Base-by-base conservation (phyloP, 2,329 filamentous ascomycete genomes). In the Phaeosphaeriaceae sp. region DNA sequence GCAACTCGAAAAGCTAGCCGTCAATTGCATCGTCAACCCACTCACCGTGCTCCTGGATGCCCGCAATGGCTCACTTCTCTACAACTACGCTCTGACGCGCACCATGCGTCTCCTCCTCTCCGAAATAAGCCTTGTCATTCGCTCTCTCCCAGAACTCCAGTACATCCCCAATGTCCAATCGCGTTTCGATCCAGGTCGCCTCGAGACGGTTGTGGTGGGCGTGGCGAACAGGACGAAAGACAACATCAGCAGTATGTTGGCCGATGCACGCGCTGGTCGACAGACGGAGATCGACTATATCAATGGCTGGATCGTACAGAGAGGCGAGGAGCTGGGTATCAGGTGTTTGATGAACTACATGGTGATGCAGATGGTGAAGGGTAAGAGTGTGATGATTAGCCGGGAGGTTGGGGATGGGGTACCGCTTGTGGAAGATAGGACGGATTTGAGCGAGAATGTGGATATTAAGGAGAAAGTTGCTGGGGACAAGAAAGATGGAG, bases 291-390 rank as follows among this genome's bases (percentile, higher is more conserved):
- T 97, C 42, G 87, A 93, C 47, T 96, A 89, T 70, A 85, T 94
- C 66, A 97, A 96, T 74, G 94, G 93, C 0, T 99, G 94, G 79
- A 90, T 99, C 58, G 83, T 96, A 31, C 84, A 82, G 51, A 85
- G 89, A 42, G 95, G 91, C 0, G 84, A 86, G 67, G 86, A 91
- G 72, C 69, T 93, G 59, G 91, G 91, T 1, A 81, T 97, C n/a
- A 81, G 86, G 51, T 88, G 88, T 68, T 86, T 87, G 11, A 82
- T 89, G 60, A 95, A 96, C 72, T 88, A 89, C 67, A 85, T 91
- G 82, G 81, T 96, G 44, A 81, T 90, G 75, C 82, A 88, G 53
- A 78, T 93, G 79, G 88, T 97, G 49, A 88, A 90, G 71, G 91
- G 88, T 22, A 94, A 91, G 80, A 79, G 84, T 46, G 72, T 76